These are phyloP conservation scores for Capsella bursapastoris DNA, from an alignment of 345 rosid species.

Conservation along the genomic window DNA sequence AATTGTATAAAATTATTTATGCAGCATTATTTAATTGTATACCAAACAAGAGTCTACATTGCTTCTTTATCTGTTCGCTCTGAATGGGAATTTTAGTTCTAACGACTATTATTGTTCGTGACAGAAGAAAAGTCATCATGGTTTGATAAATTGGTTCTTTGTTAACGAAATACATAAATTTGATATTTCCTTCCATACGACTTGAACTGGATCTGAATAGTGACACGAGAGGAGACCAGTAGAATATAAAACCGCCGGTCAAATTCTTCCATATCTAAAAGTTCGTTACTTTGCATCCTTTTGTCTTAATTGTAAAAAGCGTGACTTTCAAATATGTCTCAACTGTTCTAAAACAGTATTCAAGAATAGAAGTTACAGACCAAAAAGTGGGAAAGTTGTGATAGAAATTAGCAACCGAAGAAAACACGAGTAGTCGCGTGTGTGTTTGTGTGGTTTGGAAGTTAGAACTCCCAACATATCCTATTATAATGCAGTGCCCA, in stretches of 20 bases:
- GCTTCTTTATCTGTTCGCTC: background rate
- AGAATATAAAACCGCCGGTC: background rate
- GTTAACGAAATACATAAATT: background rate
- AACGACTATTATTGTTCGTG: background rate
- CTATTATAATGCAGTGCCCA: slow-evolving; percentile 32
- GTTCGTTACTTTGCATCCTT: background rate
- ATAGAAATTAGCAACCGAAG: slow-evolving; percentile 21
- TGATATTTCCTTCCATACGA: too few species aligned
- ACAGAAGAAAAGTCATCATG: background rate
- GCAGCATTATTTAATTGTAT: background rate
- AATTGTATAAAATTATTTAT: background rate
- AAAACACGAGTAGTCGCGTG: slow-evolving; percentile 16
- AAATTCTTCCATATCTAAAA: background rate
- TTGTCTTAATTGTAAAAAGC: slow-evolving; percentile 14
- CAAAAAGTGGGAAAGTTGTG: slow-evolving; percentile 22
- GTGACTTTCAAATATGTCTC: background rate
- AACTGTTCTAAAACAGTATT: slow-evolving; percentile 24
- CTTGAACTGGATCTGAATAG: background rate
- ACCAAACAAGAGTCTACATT: background rate
- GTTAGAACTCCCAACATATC: slow-evolving; percentile 21
- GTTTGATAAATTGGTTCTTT: background rate
- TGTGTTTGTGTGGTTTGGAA: slow-evolving; percentile 29
- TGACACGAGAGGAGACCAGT: background rate
- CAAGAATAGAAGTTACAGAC: slow-evolving; percentile 39
- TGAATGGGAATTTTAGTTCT: background rate